Evolutionary conservation across 1,284 basidiomycete species (phyloP).

Genomic region (Ustilago tritici): DNA sequence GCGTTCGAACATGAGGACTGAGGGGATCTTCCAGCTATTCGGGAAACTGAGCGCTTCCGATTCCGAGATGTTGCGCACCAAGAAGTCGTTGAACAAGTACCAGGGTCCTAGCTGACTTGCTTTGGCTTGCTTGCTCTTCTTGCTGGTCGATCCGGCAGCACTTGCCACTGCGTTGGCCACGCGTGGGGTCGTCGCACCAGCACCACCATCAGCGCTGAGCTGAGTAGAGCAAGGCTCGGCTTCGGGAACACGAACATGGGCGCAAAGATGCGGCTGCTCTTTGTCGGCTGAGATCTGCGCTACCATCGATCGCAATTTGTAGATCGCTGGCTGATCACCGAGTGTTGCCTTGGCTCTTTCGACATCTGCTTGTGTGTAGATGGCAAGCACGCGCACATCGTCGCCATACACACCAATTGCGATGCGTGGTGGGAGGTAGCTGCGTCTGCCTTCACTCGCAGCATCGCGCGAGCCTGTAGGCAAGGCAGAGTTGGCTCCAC

Average conservation of each 20-base stretch:
- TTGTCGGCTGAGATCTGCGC: conserved; percentile 84
- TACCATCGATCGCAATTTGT: conserved; percentile 76
- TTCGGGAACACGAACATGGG: conserved; percentile 84
- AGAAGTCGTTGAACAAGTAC: conserved; percentile 98
- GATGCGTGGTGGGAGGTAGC: conserved; percentile 71
- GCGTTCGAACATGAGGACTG: conserved; percentile 87
- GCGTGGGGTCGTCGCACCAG: conserved; percentile 14
- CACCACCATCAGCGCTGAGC: conserved; percentile 47
- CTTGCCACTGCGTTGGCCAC: conserved; percentile 6
- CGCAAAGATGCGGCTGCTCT: conserved; percentile 86
- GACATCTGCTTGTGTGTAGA: conserved; percentile 35
- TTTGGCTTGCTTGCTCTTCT: conserved; percentile 39
- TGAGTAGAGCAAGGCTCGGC: conserved; percentile 48
- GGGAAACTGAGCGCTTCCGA: conserved; percentile 88
- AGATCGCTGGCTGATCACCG: conserved; percentile 67
- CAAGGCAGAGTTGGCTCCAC: conserved; percentile 8
- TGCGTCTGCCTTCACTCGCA: conserved; percentile 45
- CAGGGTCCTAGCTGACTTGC: conserved; percentile 72
- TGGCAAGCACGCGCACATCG: conserved; percentile 43
- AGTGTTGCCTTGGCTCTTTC: conserved; percentile 33
- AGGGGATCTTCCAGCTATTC: conserved; percentile 90
- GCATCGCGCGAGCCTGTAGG: conserved; percentile 23
- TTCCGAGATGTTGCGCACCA: conserved; percentile 84
- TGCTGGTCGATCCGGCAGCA: conserved; percentile 10
- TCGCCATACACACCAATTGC: conserved; percentile 52